phyloP scores from a whole-genome alignment of 208 protist genomes.

The Trypanosoma caninum region DNA sequence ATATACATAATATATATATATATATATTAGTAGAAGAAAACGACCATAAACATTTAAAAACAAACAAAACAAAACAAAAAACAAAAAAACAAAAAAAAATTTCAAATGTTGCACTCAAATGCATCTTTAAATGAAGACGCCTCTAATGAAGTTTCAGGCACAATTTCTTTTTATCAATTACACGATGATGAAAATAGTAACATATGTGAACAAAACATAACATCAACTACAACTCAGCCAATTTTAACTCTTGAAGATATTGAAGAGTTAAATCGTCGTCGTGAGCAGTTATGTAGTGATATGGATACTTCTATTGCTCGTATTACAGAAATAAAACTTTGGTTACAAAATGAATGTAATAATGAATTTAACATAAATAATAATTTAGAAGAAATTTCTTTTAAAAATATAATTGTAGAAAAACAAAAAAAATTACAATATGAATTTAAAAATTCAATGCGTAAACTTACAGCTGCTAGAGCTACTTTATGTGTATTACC shows the following conservation, averaged over 20 bases:
- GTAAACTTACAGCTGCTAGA: constrained; percentile 13
- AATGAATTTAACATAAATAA: neutral
- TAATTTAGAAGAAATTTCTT: too few relatives aligned
- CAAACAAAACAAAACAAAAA: too few relatives aligned
- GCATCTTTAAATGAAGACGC: too few relatives aligned
- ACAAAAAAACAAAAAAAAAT: too few relatives aligned
- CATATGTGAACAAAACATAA: neutral
- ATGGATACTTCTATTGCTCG: constrained; percentile 31
- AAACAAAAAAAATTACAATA: neutral
- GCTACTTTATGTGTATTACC: constrained; percentile 29
- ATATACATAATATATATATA: too few relatives aligned
- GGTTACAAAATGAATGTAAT: neutral
- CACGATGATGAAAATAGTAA: constrained; percentile 4
- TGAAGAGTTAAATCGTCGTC: constrained; percentile 31
- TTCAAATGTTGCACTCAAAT: too few relatives aligned
- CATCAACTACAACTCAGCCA: neutral
- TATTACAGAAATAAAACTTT: constrained; percentile 27
- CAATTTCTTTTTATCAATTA: neutral
- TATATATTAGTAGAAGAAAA: too few relatives aligned
- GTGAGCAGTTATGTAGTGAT: constrained; percentile 23
- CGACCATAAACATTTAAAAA: too few relatives aligned
- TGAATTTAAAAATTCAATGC: neutral
- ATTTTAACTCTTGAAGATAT: constrained; percentile 20
- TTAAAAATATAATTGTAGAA: neutral
- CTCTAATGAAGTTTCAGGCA: too few relatives aligned